A percentile compares a stretch with the other conserved stretches of the same genome.
Evolutionary conservation across 2,329 filamentous ascomycete genomes (phyloP).

Genomic region (Exophiala mesophila): DNA sequence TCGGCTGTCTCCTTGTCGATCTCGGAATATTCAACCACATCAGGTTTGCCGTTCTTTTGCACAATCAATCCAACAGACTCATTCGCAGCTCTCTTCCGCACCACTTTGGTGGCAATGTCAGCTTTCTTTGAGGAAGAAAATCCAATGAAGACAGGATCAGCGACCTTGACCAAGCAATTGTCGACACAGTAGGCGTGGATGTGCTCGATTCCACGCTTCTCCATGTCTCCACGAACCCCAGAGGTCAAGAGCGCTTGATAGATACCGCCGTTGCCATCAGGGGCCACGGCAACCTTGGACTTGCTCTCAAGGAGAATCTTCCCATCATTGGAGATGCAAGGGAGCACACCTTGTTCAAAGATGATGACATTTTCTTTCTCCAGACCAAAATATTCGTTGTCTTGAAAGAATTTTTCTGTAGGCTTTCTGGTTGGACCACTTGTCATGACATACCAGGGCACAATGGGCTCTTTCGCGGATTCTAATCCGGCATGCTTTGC

Average conservation of each 20-base stretch:
- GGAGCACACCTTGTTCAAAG: conserved; percentile 95
- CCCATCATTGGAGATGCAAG: conserved; percentile 94
- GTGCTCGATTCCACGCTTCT: conserved; percentile 82
- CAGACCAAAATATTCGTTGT: conserved; percentile 87
- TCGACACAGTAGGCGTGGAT: conserved; percentile 98
- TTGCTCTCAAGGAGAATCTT: conserved; percentile 94
- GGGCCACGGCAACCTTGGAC: conserved; percentile 84
- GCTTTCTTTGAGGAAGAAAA: conserved; percentile 84
- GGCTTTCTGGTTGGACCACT: conserved; percentile 86
- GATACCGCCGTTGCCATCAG: conserved; percentile 94
- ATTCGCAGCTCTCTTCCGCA: conserved; percentile 93
- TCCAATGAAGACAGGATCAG: conserved; percentile 90
- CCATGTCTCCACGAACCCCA: conserved; percentile 81
- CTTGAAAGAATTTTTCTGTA: conserved; percentile 88
- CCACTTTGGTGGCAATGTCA: conserved; percentile 98
- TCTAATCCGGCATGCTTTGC: conserved; percentile 56
- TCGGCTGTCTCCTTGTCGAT: conserved; percentile 86
- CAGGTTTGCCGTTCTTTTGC: conserved; percentile 90
- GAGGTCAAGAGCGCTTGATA: conserved; percentile 84
- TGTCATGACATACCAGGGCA: conserved; percentile 99
- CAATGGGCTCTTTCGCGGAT: conserved; percentile 53
- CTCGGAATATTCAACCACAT: conserved; percentile 98
- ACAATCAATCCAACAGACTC: conserved; percentile 94
- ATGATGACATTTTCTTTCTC: conserved; percentile 79
- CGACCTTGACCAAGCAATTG: conserved; percentile 99